A percentile compares a stretch with the other conserved stretches of the same genome.
Conservation (phyloP, 1,139 yeast genomes). For the Geotrichum carabidarum region DNA sequence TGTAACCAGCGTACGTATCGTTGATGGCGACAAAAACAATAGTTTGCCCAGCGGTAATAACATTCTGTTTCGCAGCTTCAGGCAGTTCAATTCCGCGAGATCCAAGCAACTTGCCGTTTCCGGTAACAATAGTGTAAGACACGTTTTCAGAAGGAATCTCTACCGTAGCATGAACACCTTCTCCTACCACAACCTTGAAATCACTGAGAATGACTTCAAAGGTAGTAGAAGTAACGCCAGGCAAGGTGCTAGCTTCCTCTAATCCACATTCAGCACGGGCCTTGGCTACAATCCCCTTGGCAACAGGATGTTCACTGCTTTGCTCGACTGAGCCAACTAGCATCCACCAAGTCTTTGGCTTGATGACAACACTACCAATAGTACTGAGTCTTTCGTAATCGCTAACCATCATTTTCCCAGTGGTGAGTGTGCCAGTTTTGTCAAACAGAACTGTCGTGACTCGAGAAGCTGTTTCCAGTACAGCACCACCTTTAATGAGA, state of each 20-base stretch:
- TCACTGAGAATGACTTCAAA: constrained; percentile 39
- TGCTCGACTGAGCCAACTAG: constrained; percentile 60
- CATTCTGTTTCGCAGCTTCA: constrained; percentile 22
- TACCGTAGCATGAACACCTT: constrained; percentile 59
- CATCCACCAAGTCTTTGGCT: constrained; percentile 47
- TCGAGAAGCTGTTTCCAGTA: constrained; percentile 66
- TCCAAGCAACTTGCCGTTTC: constrained; percentile 51
- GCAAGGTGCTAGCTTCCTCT: constrained; percentile 16
- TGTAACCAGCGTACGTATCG: constrained; percentile 53
- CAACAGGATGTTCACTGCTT: constrained; percentile 85
- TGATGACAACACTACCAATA: constrained; percentile 16
- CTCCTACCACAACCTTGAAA: constrained; percentile 58
- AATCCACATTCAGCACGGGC: constrained; percentile 29
- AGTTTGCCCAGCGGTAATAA: constrained; percentile 25
- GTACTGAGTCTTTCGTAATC: constrained; percentile 22
- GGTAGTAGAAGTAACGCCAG: constrained; percentile 29
- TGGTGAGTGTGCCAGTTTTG: constrained; percentile 92
- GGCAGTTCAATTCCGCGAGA: constrained; percentile 24
- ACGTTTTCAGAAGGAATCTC: constrained; percentile 21
- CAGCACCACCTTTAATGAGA: constrained; percentile 87
- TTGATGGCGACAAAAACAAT: constrained; percentile 48
- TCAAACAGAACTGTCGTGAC: constrained; percentile 75
- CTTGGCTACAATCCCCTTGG: constrained; percentile 53
- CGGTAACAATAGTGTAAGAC: constrained; percentile 46
- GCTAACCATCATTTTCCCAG: constrained; percentile 68